phyloP scores from a whole-genome alignment of 108 stramenopile genomes.

The Thalassiosira profunda region DNA sequence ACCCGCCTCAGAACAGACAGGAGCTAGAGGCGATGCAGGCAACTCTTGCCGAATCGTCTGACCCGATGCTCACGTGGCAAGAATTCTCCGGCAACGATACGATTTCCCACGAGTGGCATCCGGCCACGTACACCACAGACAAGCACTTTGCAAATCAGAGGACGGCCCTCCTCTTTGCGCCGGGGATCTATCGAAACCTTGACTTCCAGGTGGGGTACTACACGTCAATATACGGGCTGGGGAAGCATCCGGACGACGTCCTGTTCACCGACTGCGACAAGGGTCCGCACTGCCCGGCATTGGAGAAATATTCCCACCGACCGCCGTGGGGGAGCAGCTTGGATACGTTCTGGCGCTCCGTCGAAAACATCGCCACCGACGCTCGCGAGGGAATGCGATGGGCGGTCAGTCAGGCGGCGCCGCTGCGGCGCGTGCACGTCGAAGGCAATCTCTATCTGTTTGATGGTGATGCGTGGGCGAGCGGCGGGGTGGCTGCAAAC shows the following conservation, averaged over 20 bases:
- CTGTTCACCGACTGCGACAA: slow-evolving; percentile 35
- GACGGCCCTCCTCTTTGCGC: slow-evolving; percentile 74
- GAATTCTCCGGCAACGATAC: slow-evolving; percentile 24
- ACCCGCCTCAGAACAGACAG: slow-evolving; percentile 30
- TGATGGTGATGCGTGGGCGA: slow-evolving; percentile 69
- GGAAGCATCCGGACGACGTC: slow-evolving; percentile 52
- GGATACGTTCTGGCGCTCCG: slow-evolving; percentile 86
- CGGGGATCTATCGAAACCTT: slow-evolving; percentile 70
- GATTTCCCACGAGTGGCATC: slow-evolving; percentile 3
- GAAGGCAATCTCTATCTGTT: slow-evolving; percentile 52
- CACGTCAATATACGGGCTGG: slow-evolving; percentile 70
- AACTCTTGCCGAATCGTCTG: slow-evolving; percentile 25
- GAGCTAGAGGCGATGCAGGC: slow-evolving; percentile 20
- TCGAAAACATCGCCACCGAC: slow-evolving; percentile 71
- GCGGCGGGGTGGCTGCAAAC: slow-evolving; percentile 77
- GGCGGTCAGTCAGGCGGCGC: slow-evolving; percentile 88
- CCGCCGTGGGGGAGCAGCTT: slow-evolving; percentile 45
- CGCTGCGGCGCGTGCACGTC: slow-evolving; percentile 70
- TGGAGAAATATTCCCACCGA: slow-evolving; percentile 43
- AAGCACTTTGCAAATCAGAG: slow-evolving; percentile 58
- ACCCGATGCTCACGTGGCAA: slow-evolving; percentile 31
- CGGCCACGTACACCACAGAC: slow-evolving; percentile 25
- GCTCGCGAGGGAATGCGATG: slow-evolving; percentile 56
- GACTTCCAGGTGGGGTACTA: slow-evolving; percentile 81
- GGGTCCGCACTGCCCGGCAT: slow-evolving; percentile 49